Evolutionary conservation across 805 yeast genomes (phyloP), one percentile per base, ranked within the genome.

Genomic region (Metschnikowia lochheadii): DNA sequence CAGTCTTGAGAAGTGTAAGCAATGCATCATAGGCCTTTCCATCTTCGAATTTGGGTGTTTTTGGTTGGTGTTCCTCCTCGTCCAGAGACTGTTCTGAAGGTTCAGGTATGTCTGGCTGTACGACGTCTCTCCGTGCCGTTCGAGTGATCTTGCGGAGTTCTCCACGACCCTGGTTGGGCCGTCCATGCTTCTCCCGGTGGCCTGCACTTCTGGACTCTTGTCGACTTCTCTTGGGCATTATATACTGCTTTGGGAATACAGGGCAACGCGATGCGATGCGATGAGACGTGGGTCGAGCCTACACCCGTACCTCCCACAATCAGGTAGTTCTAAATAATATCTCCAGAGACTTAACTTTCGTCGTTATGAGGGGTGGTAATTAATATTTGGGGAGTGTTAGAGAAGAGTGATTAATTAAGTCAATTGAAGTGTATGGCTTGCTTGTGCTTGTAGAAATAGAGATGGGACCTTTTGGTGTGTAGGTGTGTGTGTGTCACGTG

Each of bases 1-100:
- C 83, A 46, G 39, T 8, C 40, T 72, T 76, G 53, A 86, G 71
- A 44, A 87, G 72, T 1, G 88, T 81, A 60, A 87, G 63, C 44
- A 87, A 68, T 1, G 92, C 91, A 56, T 79, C 77, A 64, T 87
- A 86, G 0, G 86, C 87, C 59, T 73, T 71, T 3, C 77, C 74
- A 32, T 56, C 57, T 26, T 49, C 53, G 34, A 57, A 56, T 6
- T 48, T 34, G 46, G 46, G 57, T 65, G 14, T 60, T 61, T 55
- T 42, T 38, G 51, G 40, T 41, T 62, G 58, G n/a, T 48, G 56
- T 23, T 20, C 45, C 3, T 44, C 57, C 3, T 48, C 57, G 10
- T 52, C 61, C 26, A 33, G 47, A 13, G 45, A 51, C 44, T 46
- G 50, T 17, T 58, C 63, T 6, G 51, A 49, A 5, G 54, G 55